A percentile compares a stretch with the other conserved stretches of the same genome.
phyloP scores from a whole-genome alignment of 306 rosid species.

The Trifolium pratense region DNA sequence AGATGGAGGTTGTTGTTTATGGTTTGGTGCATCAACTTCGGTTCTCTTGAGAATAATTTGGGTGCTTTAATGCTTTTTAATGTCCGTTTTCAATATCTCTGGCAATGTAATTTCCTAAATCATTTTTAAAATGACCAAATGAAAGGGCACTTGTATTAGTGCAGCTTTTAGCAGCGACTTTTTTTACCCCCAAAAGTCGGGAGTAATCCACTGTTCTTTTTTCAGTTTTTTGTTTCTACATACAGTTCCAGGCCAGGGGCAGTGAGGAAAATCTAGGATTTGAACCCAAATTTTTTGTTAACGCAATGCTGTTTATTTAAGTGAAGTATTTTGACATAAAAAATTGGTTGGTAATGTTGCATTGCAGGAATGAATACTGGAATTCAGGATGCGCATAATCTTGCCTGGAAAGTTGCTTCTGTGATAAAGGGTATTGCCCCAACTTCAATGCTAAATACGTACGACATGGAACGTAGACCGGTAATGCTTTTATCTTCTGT shows the following conservation, averaged over 20 bases:
- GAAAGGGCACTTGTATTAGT: neutral
- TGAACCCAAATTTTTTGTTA: neutral
- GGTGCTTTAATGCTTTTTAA: neutral
- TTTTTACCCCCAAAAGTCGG: conserved; percentile 3
- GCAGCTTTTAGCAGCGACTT: conserved; percentile 3
- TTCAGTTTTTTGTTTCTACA: neutral
- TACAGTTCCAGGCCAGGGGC: neutral
- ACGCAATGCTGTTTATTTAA: conserved; percentile 2
- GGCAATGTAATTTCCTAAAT: conserved; percentile 1
- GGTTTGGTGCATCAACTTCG: conserved; percentile 9
- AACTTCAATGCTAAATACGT: conserved; percentile 69
- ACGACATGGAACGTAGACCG: conserved; percentile 85
- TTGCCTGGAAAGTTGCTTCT: conserved; percentile 96
- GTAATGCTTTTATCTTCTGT: conserved; percentile 55
- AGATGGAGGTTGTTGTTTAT: conserved; percentile 18
- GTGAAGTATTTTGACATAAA: conserved; percentile 32
- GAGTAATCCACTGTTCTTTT: neutral
- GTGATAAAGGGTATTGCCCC: conserved; percentile 80
- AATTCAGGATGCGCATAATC: conserved; percentile 94
- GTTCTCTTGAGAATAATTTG: conserved; percentile 7
- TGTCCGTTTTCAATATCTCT: conserved; percentile 1
- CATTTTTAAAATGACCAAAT: conserved; percentile 25
- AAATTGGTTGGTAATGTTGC: conserved; percentile 41
- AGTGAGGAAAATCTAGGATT: neutral
- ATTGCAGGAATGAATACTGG: conserved; percentile 99